Evolutionary conservation across 139 green algal genomes (phyloP).

Genomic region (Chlorella sp.): DNA sequence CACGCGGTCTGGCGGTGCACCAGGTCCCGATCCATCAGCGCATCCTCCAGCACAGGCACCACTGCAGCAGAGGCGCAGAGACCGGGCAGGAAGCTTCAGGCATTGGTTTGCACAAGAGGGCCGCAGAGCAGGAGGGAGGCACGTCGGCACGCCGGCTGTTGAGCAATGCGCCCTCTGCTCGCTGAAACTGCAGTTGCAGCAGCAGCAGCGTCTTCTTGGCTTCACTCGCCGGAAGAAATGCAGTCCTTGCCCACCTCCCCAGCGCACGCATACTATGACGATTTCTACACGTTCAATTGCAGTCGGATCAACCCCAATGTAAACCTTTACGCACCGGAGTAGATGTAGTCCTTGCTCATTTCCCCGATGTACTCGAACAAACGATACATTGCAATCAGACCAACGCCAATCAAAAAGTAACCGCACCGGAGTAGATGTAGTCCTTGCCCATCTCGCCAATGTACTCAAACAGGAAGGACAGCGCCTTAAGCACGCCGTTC

Average conservation of each 20-base stretch:
- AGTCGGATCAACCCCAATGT: too few relatives aligned
- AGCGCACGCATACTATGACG: not conserved
- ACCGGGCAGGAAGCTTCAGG: too few relatives aligned
- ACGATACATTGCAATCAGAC: too few relatives aligned
- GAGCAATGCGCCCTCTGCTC: too few relatives aligned
- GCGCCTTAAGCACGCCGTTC: constrained; percentile 98
- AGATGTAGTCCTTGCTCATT: not conserved
- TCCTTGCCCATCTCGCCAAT: constrained; percentile 99
- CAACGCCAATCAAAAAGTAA: too few relatives aligned
- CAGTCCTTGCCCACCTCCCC: not conserved
- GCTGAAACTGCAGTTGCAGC: too few relatives aligned
- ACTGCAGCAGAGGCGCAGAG: constrained; percentile 62
- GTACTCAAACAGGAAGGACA: constrained; percentile 99
- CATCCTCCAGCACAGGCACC: constrained; percentile 95
- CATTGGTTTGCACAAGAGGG: too few relatives aligned
- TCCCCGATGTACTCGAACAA: not conserved
- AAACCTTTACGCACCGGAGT: constrained; percentile 62
- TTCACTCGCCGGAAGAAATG: too few relatives aligned
- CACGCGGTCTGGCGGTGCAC: constrained; percentile 98
- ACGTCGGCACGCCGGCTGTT: too few relatives aligned
- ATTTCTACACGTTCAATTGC: too few relatives aligned
- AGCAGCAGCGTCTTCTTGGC: too few relatives aligned
- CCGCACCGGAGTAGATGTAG: constrained; percentile 93
- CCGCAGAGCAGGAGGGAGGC: too few relatives aligned
- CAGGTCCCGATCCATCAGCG: constrained; percentile 95